Evolutionary conservation across 2,329 filamentous ascomycete species (phyloP).

Genomic region (Aspergillus pseudoviridinutans): DNA sequence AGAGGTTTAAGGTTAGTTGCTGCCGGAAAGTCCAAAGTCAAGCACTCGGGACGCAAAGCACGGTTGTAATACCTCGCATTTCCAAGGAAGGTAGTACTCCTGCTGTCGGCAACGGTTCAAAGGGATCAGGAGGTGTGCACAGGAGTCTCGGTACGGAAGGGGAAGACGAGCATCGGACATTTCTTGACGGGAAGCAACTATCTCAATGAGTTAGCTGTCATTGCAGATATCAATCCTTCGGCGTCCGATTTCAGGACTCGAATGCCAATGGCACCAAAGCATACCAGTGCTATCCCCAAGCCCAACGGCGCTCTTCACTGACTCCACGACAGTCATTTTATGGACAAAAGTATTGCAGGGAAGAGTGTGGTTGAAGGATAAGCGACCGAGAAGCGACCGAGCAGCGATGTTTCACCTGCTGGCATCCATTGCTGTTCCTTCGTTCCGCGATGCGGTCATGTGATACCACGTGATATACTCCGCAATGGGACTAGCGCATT

Average conservation of each 20-base stretch:
- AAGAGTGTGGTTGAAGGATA: constrained; percentile 12
- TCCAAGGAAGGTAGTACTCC: constrained; percentile 94
- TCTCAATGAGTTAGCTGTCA: constrained; percentile 11
- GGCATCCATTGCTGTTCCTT: constrained; percentile 23
- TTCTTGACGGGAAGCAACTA: constrained; percentile 61
- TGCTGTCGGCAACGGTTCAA: constrained; percentile 91
- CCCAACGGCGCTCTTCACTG: constrained; percentile 48
- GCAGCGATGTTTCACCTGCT: constrained; percentile 20
- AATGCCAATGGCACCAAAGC: constrained; percentile 24
- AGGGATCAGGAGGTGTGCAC: constrained; percentile 89
- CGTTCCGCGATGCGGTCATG: constrained; percentile 19
- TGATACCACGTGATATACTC: constrained; percentile 21
- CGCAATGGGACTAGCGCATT: constrained; percentile 21
- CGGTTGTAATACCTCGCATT: constrained; percentile 73
- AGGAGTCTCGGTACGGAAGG: constrained; percentile 89
- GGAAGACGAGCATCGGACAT: constrained; percentile 91
- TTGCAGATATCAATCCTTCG: constrained; percentile 5
- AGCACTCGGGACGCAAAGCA: constrained; percentile 5
- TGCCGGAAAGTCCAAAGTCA: not conserved
- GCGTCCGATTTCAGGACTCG: constrained; percentile 5
- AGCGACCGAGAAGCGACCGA: constrained; percentile 11
- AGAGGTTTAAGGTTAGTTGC: constrained; percentile 6
- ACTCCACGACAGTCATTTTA: constrained; percentile 46
- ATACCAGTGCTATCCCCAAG: constrained; percentile 39
- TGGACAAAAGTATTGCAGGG: constrained; percentile 9